Conservation (phyloP, 2,329 filamentous ascomycete species). For the Arthroderma sp. region DNA sequence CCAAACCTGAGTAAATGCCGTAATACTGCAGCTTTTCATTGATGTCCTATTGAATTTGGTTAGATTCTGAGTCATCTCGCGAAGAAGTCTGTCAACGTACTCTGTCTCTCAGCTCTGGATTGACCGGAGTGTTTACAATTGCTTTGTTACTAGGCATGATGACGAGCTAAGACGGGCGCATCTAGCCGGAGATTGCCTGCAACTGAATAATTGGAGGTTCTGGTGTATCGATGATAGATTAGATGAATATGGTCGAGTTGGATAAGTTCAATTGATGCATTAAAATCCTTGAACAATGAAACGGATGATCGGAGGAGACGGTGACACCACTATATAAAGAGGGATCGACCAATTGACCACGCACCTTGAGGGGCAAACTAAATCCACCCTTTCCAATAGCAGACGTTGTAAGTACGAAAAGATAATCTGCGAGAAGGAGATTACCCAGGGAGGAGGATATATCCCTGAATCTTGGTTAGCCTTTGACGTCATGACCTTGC, state of each 20-base stretch:
- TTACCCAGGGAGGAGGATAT: not conserved
- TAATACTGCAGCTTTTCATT: slow-evolving; percentile 92
- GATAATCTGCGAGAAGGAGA: not conserved
- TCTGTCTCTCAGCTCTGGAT: slow-evolving; percentile 8
- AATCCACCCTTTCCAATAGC: not conserved
- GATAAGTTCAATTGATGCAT: not conserved
- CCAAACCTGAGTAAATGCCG: slow-evolving; percentile 60
- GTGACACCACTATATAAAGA: not conserved
- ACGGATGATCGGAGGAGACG: not conserved
- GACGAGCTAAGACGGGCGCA: not conserved
- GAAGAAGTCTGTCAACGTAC: not conserved
- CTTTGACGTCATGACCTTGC: slow-evolving; percentile 4
- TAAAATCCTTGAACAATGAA: not conserved
- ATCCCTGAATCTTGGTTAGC: slow-evolving; percentile 1
- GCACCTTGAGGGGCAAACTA: not conserved
- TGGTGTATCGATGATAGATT: not conserved
- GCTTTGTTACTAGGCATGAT: not conserved
- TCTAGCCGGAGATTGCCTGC: not conserved
- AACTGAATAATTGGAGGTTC: not conserved
- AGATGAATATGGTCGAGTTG: not conserved
- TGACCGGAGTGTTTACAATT: slow-evolving; percentile 10
- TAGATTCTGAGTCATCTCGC: not conserved
- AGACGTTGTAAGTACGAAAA: not conserved
- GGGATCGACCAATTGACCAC: not conserved
- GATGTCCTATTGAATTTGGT: slow-evolving; percentile 47